These are phyloP conservation scores for Saccharomycopsis microspora DNA, from an alignment of 805 yeast genomes.

Conservation along the genomic window DNA sequence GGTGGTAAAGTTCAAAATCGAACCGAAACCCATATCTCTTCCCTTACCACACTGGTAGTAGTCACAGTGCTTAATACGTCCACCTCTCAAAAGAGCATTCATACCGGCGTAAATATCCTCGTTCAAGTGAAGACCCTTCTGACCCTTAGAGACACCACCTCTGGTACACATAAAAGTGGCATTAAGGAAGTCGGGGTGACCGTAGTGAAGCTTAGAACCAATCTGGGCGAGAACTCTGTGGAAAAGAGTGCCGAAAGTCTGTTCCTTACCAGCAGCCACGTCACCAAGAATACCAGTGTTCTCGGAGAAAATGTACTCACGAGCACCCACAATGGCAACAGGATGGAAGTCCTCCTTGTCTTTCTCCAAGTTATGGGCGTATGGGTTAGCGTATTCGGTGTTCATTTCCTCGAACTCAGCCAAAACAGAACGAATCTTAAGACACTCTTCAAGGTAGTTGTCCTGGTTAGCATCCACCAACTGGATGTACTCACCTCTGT, in stretches of 20 bases:
- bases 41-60: conserved; percentile 97
- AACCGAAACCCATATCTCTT: conserved; percentile 86
- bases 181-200: conserved; percentile 92
- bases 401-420: conserved; percentile 85
- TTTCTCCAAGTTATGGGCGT: conserved; percentile 45
- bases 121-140: conserved; percentile 82
- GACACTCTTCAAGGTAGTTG: conserved; percentile 87
- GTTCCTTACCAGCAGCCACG: conserved; percentile 96
- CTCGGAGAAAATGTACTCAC: conserved; percentile 91
- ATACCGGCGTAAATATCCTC: conserved; percentile 97
- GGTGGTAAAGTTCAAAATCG: conserved; percentile 85
- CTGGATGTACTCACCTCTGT: conserved; percentile 91
- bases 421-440: conserved; percentile 77
- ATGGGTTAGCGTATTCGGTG: conserved; percentile 38
- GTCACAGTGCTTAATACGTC: conserved; percentile 90
- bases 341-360: conserved; percentile 30
- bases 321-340: conserved; percentile 89
- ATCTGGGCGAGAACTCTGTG: conserved; percentile 89
- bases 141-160: conserved; percentile 94
- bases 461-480: conserved; percentile 96
- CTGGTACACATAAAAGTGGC: conserved; percentile 88
- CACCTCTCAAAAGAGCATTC: conserved; percentile 82
- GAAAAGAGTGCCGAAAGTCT: conserved; percentile 91
- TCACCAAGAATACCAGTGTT: conserved; percentile 89
- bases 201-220: conserved; percentile 91